Conservation (phyloP, 2,329 filamentous ascomycete genomes). For the Achaetomium macrosporum region DNA sequence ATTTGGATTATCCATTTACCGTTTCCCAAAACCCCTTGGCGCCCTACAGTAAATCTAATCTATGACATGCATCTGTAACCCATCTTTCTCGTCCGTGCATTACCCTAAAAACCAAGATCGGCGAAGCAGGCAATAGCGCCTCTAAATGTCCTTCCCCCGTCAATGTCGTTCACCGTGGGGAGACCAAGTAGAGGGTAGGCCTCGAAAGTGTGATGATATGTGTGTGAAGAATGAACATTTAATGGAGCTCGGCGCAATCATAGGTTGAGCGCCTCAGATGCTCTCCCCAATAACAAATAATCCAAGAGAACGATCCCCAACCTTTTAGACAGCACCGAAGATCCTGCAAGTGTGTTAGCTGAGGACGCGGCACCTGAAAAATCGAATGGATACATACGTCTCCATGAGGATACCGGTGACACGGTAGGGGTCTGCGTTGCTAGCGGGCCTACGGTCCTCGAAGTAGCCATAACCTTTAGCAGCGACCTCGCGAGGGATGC, state of each 20-base stretch:
- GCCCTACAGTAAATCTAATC: too few relatives aligned
- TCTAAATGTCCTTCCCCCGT: not conserved
- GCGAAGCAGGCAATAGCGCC: not conserved
- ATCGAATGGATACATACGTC: conserved; percentile 18
- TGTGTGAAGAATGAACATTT: not conserved
- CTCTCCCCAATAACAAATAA: not conserved
- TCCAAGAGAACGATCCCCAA: not conserved
- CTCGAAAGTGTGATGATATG: not conserved
- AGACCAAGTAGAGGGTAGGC: not conserved
- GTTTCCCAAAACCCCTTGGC: too few relatives aligned
- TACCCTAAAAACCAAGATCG: not conserved
- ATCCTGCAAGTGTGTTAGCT: conserved; percentile 3
- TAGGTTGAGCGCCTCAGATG: not conserved
- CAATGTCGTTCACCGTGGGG: too few relatives aligned
- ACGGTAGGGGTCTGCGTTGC: conserved; percentile 77
- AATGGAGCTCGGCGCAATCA: not conserved
- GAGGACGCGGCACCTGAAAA: not conserved
- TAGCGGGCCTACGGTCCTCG: conserved; percentile 58
- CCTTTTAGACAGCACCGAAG: conserved; percentile 6
- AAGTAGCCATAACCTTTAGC: conserved; percentile 67
- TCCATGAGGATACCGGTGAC: conserved; percentile 39
- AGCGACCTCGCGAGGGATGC: conserved; percentile 63
- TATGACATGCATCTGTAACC: too few relatives aligned
- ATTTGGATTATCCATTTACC: too few relatives aligned
- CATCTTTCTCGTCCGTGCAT: too few relatives aligned